A percentile compares a stretch with the other conserved stretches of the same genome.
Evolutionary conservation across 371 early-diverging fungal species (phyloP).

Genomic region (Coemansia sp.): DNA sequence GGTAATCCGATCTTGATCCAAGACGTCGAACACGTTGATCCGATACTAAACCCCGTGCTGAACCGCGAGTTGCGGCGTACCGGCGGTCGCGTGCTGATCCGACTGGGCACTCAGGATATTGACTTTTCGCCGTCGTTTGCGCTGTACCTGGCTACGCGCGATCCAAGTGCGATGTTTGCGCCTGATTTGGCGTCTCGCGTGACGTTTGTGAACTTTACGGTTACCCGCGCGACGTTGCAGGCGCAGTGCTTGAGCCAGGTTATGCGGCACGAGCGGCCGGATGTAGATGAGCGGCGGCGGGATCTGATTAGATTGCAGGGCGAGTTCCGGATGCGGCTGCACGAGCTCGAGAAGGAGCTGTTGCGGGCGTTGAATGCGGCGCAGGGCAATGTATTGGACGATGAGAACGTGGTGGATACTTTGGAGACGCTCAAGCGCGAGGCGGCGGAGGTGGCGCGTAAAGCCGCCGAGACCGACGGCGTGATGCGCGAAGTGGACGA

Average conservation of each 20-base stretch:
- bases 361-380: conserved; percentile 91
- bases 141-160: conserved; percentile 89
- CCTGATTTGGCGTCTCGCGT: conserved; percentile 96
- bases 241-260: conserved; percentile 95
- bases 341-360: conserved; percentile 90
- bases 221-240: conserved; percentile 92
- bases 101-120: conserved; percentile 94
- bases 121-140: conserved; percentile 98
- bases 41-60: conserved; percentile 94
- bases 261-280: conserved; percentile 91
- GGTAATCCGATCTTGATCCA: conserved; percentile 96
- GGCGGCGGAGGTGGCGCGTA: conserved; percentile 89
- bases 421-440: conserved; percentile 93
- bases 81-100: conserved; percentile 94
- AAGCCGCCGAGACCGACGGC: conserved; percentile 91
- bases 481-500: conserved; percentile 94
- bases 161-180: conserved; percentile 88
- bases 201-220: conserved; percentile 98
- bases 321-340: conserved; percentile 89
- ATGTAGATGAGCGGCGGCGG: conserved; percentile 88
- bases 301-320: conserved; percentile 94
- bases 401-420: conserved; percentile 91
- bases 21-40: conserved; percentile 96
- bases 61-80: conserved; percentile 95
- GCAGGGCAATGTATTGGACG: conserved; percentile 95